Percentiles rank a stretch among this genome's conserved stretches.
These are phyloP conservation scores for Paramecium sexaurelia DNA, from an alignment of 73 alveolate genomes.

Conservation along the genomic window DNA sequence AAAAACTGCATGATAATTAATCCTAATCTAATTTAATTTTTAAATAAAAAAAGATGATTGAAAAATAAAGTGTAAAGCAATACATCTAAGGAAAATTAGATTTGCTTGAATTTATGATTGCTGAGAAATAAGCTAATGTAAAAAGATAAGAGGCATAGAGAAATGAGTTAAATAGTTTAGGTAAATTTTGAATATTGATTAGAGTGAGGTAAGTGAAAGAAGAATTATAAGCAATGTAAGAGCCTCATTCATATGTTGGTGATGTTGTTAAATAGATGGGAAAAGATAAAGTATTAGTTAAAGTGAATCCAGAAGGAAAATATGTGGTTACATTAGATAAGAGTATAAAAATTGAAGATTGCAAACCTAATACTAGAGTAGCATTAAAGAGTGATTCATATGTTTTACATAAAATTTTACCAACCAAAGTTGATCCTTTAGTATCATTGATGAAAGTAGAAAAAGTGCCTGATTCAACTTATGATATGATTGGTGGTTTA, in stretches of 20 bases:
- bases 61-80: not conserved
- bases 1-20: not conserved
- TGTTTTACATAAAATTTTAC: slow-evolving; percentile 95
- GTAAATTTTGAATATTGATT: slow-evolving; percentile 49
- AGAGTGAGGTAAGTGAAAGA: slow-evolving; percentile 86
- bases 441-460: slow-evolving; percentile 99
- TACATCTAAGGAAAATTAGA: slow-evolving; percentile 78
- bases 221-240: slow-evolving; percentile 90
- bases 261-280: slow-evolving; percentile 98
- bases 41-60: not conserved
- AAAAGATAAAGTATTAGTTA: slow-evolving; percentile 78
- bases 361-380: slow-evolving; percentile 83
- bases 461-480: slow-evolving; percentile 99
- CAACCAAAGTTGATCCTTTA: slow-evolving; percentile 98
- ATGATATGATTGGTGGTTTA: slow-evolving; percentile 96
- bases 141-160: slow-evolving; percentile 99
- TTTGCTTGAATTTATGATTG: slow-evolving; percentile 84
- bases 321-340: slow-evolving; percentile 97
- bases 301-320: slow-evolving; percentile 95
- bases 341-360: slow-evolving; percentile 93
- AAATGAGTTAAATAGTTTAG: slow-evolving; percentile 93
- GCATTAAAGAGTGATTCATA: slow-evolving; percentile 95
- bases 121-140: slow-evolving; percentile 83
- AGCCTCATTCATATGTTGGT: slow-evolving; percentile 97
- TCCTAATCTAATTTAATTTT: slow-evolving; percentile 12